A percentile compares a stretch with the other conserved stretches of the same genome.
phyloP scores from a whole-genome alignment of 192 early-diverging fungal species.

The Chytriomyces sp. region DNA sequence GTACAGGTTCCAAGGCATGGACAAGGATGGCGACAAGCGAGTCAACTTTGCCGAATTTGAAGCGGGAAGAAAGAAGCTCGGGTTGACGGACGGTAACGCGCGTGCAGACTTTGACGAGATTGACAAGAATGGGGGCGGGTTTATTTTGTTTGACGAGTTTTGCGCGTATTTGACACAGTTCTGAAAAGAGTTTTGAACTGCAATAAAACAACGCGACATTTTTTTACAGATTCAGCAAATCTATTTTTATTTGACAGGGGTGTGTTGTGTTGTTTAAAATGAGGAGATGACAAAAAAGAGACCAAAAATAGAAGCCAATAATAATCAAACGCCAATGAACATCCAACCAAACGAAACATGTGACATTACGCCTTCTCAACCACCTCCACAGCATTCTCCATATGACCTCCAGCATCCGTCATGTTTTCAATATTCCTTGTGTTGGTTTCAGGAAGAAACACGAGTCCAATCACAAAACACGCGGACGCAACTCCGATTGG shows the following conservation, averaged over 20 bases:
- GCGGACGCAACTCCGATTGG: conserved; percentile 10
- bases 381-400: too few relatives aligned
- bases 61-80: conserved; percentile 22
- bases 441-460: conserved; percentile 34
- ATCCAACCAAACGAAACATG: too few relatives aligned
- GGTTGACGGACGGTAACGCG: conserved; percentile 2
- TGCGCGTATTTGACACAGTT: conserved; percentile 15
- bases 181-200: not conserved
- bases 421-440: too few relatives aligned
- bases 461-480: conserved; percentile 15
- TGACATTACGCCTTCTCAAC: too few relatives aligned
- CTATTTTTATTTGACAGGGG: too few relatives aligned
- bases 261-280: too few relatives aligned
- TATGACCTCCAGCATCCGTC: too few relatives aligned
- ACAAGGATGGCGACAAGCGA: conserved; percentile 39
- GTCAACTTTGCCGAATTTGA: conserved; percentile 40
- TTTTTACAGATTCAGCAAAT: too few relatives aligned
- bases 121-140: conserved; percentile 43
- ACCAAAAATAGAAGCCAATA: too few relatives aligned
- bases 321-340: too few relatives aligned
- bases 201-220: too few relatives aligned
- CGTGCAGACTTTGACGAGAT: conserved; percentile 35
- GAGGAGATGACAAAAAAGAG: too few relatives aligned
- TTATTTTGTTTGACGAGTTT: conserved; percentile 44
- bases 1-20: conserved; percentile 32